These are phyloP conservation scores for Nigrospora oryzae DNA, from an alignment of 2,329 filamentous ascomycete genomes.

Conservation along the genomic window DNA sequence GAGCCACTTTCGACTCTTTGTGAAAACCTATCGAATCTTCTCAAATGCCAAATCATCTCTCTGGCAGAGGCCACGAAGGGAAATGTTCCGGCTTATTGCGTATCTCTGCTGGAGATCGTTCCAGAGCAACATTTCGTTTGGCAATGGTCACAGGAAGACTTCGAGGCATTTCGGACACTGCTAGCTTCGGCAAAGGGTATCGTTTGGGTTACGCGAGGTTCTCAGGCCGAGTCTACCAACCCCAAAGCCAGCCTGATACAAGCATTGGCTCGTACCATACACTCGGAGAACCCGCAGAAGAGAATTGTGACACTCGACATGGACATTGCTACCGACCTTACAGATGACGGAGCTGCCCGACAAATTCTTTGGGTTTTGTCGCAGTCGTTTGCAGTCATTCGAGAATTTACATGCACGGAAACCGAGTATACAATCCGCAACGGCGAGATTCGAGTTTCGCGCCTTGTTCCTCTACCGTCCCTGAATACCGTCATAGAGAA, in stretches of 20 bases:
- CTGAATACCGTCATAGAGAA: constrained; percentile 38
- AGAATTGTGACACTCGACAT: constrained; percentile 35
- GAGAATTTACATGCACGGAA: constrained; percentile 17
- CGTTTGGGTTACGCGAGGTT: constrained; percentile 12
- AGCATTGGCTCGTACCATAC: constrained; percentile 37
- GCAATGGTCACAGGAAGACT: constrained; percentile 27
- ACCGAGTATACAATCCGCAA: constrained; percentile 33
- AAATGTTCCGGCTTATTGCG: constrained; percentile 17
- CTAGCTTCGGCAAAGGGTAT: constrained; percentile 13
- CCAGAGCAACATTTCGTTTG: constrained; percentile 22
- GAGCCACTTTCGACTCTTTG: neutral
- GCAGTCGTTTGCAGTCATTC: constrained; percentile 6
- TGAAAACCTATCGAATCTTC: constrained; percentile 1
- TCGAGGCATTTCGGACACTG: constrained; percentile 30
- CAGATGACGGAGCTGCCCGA: constrained; percentile 3
- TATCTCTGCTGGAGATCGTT: constrained; percentile 39
- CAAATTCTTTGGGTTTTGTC: constrained; percentile 17
- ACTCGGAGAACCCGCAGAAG: constrained; percentile 38
- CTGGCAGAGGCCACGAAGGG: constrained; percentile 6
- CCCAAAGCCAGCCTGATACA: constrained; percentile 31
- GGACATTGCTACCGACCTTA: constrained; percentile 10
- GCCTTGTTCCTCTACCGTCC: constrained; percentile 27
- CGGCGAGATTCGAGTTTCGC: constrained; percentile 32
- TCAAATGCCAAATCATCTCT: constrained; percentile 9
- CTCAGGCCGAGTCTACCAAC: constrained; percentile 13